phyloP scores from a whole-genome alignment of 495 filamentous ascomycete genomes.

The Cenococcum geophilum region DNA sequence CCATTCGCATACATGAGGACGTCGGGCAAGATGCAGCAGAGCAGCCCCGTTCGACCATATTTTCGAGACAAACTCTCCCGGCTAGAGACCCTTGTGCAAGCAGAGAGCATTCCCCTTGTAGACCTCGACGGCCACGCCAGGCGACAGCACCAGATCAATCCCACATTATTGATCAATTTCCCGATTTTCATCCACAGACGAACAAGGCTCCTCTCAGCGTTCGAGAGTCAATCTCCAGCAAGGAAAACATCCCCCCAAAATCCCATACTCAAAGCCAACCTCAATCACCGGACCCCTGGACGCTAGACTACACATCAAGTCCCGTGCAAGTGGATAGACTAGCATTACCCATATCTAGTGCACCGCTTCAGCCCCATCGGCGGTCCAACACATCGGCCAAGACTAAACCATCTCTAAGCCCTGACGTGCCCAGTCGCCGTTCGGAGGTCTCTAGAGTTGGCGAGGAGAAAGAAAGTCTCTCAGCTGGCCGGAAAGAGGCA shows the following conservation, averaged over 20 bases:
- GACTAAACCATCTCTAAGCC: neutral
- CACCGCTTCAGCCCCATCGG: neutral
- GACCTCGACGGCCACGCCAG: neutral
- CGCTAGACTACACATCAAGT: conserved; percentile 14
- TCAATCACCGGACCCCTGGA: conserved; percentile 26
- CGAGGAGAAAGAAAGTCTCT: neutral
- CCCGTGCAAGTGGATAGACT: conserved; percentile 16
- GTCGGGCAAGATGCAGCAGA: conserved; percentile 1
- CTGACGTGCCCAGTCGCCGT: neutral
- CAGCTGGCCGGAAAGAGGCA: neutral
- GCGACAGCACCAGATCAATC: neutral
- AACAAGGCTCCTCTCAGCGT: conserved; percentile 2
- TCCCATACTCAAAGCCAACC: conserved; percentile 15
- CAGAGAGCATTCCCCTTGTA: neutral
- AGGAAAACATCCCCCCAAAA: conserved; percentile 28
- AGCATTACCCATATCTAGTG: conserved; percentile 24
- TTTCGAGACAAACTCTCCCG: neutral
- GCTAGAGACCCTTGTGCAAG: neutral
- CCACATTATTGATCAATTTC: neutral
- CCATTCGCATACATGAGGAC: conserved; percentile 27
- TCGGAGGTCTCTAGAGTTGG: neutral
- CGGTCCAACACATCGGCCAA: neutral
- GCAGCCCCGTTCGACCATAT: neutral
- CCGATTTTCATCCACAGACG: conserved; percentile 7
- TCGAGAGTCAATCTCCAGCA: neutral